phyloP scores from a whole-genome alignment of 768 basidiomycete genomes.

The Lentinula aciculospora region DNA sequence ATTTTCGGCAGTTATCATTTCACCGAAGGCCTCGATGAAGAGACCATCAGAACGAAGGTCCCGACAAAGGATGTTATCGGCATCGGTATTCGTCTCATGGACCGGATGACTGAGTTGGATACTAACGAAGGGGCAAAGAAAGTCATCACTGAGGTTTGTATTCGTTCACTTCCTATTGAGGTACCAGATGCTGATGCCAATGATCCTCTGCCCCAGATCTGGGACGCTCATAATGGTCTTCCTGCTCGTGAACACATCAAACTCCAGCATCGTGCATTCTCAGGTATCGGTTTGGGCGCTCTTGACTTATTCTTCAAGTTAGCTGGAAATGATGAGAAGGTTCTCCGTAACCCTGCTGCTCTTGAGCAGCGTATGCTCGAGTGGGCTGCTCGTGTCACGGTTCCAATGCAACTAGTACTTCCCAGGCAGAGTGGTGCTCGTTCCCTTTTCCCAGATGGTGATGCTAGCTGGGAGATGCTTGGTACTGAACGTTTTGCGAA shows the following conservation, averaged over 20 bases:
- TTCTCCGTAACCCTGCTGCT: constrained; percentile 1
- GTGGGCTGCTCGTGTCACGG: not conserved
- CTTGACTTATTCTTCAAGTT: not conserved
- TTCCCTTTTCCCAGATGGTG: not conserved
- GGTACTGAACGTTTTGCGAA: not conserved
- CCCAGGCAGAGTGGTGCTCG: constrained; percentile 1
- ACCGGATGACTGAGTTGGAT: constrained; percentile 2
- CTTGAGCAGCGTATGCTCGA: constrained; percentile 1
- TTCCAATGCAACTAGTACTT: not conserved
- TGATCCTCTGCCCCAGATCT: not conserved
- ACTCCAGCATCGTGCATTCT: not conserved
- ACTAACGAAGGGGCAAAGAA: not conserved
- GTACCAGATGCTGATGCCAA: too few relatives aligned
- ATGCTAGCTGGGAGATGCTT: not conserved
- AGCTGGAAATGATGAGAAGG: not conserved
- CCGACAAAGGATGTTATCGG: not conserved
- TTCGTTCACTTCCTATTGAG: not conserved
- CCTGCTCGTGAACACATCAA: not conserved
- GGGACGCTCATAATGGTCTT: constrained; percentile 3
- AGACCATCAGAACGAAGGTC: not conserved
- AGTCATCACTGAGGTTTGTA: not conserved
- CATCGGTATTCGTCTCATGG: not conserved
- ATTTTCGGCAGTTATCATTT: constrained; percentile 6
- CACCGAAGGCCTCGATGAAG: not conserved
- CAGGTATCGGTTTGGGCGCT: not conserved